Conservation (phyloP, 2,329 filamentous ascomycete species). For the Ceratocystis papillata region DNA sequence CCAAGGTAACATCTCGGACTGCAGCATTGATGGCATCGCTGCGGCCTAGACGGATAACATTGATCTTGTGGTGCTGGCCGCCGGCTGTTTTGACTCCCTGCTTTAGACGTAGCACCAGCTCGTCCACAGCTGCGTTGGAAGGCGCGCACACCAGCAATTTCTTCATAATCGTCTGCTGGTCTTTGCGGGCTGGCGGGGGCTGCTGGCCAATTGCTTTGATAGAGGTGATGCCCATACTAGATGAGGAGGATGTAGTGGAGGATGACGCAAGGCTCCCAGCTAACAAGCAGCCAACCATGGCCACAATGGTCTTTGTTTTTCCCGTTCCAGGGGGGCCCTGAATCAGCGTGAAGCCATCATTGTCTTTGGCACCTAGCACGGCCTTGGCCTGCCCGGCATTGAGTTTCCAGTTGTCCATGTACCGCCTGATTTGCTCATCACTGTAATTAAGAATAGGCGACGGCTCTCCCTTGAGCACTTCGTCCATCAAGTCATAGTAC, state of each 20-base stretch:
- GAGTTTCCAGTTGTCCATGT: slow-evolving; percentile 67
- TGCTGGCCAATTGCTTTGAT: slow-evolving; percentile 17
- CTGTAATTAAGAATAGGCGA: slow-evolving; percentile 77
- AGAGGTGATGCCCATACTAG: slow-evolving; percentile 2
- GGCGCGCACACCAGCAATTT: slow-evolving; percentile 96
- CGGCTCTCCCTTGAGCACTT: slow-evolving; percentile 79
- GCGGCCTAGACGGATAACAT: slow-evolving; percentile 79
- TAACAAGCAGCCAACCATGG: slow-evolving; percentile 82
- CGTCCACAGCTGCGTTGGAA: slow-evolving; percentile 95
- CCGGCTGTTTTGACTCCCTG: slow-evolving; percentile 67
- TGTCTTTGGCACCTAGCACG: slow-evolving; percentile 82
- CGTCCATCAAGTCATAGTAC: slow-evolving; percentile 91
- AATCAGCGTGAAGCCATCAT: slow-evolving; percentile 93
- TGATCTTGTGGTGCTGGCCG: slow-evolving; percentile 64
- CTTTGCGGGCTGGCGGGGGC: background rate
- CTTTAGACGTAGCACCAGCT: slow-evolving; percentile 87
- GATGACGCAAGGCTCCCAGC: slow-evolving; percentile 41
- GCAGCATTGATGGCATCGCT: slow-evolving; percentile 84
- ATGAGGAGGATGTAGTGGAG: slow-evolving; percentile 27
- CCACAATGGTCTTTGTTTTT: slow-evolving; percentile 96
- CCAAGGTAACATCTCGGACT: slow-evolving; percentile 83
- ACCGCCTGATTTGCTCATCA: slow-evolving; percentile 56
- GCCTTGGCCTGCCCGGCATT: slow-evolving; percentile 86
- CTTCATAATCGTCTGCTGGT: slow-evolving; percentile 38
- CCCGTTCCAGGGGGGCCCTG: slow-evolving; percentile 93